Evolutionary conservation across 495 filamentous ascomycete species (phyloP).

Genomic region (Cercophora scortea): DNA sequence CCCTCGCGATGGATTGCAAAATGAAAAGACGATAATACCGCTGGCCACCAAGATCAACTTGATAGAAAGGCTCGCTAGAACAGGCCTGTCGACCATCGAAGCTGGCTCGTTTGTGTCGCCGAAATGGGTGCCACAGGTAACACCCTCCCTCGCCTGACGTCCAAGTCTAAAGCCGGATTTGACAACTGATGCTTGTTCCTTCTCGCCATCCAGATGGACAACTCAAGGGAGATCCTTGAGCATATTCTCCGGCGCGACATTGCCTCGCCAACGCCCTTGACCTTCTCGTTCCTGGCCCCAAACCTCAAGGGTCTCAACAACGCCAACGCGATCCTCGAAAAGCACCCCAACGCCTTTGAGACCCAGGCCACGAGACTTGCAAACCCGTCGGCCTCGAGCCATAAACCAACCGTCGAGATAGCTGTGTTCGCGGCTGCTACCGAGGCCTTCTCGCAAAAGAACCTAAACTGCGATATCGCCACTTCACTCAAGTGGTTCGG

Average conservation of each 20-base stretch:
- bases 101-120: conserved; percentile 91
- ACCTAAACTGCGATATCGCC: conserved; percentile 83
- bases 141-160: conserved; percentile 3
- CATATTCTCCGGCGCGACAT: conserved; percentile 65
- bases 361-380: conserved; percentile 18
- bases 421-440: conserved; percentile 91
- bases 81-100: conserved; percentile 81
- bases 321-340: conserved; percentile 36
- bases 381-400: neutral
- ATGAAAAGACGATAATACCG: conserved; percentile 79
- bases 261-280: conserved; percentile 55
- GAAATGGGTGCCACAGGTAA: conserved; percentile 96
- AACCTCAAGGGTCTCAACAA: conserved; percentile 70
- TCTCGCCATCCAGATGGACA: conserved; percentile 64
- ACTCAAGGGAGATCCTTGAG: conserved; percentile 74
- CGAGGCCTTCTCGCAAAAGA: conserved; percentile 82
- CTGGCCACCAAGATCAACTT: conserved; percentile 80
- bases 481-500: conserved; percentile 71
- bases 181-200: neutral
- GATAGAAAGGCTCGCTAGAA: conserved; percentile 70
- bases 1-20: conserved; percentile 90
- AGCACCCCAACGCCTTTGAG: conserved; percentile 29
- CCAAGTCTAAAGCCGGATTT: conserved; percentile 1
- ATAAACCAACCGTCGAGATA: conserved; percentile 57
- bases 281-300: conserved; percentile 90